Conservation (phyloP, 208 protist genomes). For the Trypanosoma theileri region DNA sequence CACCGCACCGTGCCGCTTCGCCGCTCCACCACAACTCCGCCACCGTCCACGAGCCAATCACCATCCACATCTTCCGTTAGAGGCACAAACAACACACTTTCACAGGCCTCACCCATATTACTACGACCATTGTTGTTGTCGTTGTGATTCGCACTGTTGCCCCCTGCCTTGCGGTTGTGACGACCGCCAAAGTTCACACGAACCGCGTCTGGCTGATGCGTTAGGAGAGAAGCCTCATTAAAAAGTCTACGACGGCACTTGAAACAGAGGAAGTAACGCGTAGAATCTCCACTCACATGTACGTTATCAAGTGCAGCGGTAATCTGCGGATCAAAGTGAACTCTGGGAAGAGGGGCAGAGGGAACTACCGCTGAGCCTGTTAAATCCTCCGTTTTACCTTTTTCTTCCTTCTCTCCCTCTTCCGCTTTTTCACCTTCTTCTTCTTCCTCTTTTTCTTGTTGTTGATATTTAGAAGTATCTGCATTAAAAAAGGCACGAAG, state of each 20-base stretch:
- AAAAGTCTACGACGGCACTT: slow-evolving; percentile 30
- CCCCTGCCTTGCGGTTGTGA: neutral
- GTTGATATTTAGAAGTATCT: neutral
- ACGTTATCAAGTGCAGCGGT: slow-evolving; percentile 5
- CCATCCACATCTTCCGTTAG: slow-evolving; percentile 3
- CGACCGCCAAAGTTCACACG: slow-evolving; percentile 9
- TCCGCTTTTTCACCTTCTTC: slow-evolving; percentile 9
- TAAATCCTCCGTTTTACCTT: neutral
- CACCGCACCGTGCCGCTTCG: slow-evolving; percentile 21
- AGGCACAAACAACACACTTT: slow-evolving; percentile 21
- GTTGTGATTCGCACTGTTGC: too few species aligned
- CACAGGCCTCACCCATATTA: slow-evolving; percentile 5
- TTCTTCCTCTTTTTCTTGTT: slow-evolving; percentile 1
- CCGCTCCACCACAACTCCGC: slow-evolving; percentile 2
- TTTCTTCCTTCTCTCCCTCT: slow-evolving; percentile 7
- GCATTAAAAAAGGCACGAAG: slow-evolving; percentile 36
- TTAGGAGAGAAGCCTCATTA: slow-evolving; percentile 20
- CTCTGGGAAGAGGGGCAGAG: neutral
- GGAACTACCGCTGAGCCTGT: neutral
- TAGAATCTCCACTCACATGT: neutral
- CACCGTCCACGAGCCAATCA: slow-evolving; percentile 10
- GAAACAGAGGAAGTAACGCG: slow-evolving; percentile 24
- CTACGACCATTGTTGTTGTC: neutral
- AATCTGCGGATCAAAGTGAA: slow-evolving; percentile 24
- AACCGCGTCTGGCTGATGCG: slow-evolving; percentile 21